Evolutionary conservation across 148 eudicot genomes (phyloP), one percentile per base, ranked within the genome.

Genomic region (Silene uniflora): DNA sequence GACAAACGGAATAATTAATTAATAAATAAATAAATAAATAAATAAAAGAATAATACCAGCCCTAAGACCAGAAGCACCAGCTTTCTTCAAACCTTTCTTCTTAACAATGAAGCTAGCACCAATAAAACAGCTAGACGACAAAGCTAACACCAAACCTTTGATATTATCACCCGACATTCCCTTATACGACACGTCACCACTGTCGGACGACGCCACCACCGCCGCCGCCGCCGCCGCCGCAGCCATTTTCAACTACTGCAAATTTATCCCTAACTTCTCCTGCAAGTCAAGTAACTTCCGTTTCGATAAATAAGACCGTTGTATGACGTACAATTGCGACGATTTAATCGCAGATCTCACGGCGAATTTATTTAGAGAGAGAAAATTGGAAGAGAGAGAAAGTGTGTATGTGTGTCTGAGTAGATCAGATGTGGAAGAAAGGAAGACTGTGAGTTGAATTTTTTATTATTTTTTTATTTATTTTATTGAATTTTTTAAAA

Each of bases 51-150:
- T 11, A 13, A 18, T 60, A 80, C 82, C 82, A 47, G 82, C 82
- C 32, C 82, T 75, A 75, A 75, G 44, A 23, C 82, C 82, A 71
- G 79, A 74, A 80, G 78, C 82, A 29, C 82, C 82, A 64, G 82
- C 82, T 25, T 80, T 80, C 75, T 80, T 80, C 75, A 80, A 71
- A 6, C 82, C 82, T 52, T 80, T 80, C 71, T 80, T 80, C 71
- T 80, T 80, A 35, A 80, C 82, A 71, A 80, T 80, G 67, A 80
- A 80, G 67, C 82, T 80, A 13, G 78, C 75, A 14, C 82, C 82
- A 70, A 80, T 80, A 44, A 80, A 80, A 29, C 75, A 69, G 22
- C 82, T 80, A 0, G 82, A 80, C 9, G 82, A 80, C 59, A 80
- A 71, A 19, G 82, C 82, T 4, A 80, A 44, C 12, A 80, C 75